These are phyloP conservation scores for Candida easanensis DNA, from an alignment of 805 yeast species.

Conservation along the genomic window DNA sequence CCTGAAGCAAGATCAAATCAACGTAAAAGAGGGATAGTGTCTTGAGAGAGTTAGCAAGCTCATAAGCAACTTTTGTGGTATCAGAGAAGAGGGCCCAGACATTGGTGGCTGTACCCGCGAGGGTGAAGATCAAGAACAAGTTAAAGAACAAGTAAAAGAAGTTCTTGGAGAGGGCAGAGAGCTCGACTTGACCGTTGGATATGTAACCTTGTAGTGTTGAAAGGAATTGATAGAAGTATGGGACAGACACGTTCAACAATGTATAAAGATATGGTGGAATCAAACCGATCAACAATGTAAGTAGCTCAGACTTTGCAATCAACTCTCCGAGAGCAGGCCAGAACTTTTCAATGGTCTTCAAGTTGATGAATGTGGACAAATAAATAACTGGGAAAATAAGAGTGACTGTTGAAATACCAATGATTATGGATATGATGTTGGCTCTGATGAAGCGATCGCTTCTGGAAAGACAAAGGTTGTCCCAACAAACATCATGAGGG, in stretches of 20 bases:
- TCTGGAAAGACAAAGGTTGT: slow-evolving; percentile 75
- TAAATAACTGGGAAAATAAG: slow-evolving; percentile 83
- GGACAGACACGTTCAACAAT: slow-evolving; percentile 74
- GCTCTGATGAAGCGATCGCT: slow-evolving; percentile 60
- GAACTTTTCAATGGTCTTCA: slow-evolving; percentile 72
- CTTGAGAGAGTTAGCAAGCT: slow-evolving; percentile 76
- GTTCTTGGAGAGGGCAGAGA: slow-evolving; percentile 88
- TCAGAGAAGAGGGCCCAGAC: slow-evolving; percentile 80
- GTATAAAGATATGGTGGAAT: slow-evolving; percentile 92
- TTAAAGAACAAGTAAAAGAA: slow-evolving; percentile 93
- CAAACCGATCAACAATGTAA: slow-evolving; percentile 79
- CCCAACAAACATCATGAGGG: slow-evolving; percentile 94
- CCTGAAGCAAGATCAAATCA: slow-evolving; percentile 78
- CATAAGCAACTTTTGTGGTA: slow-evolving; percentile 85
- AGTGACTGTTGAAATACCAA: slow-evolving; percentile 57
- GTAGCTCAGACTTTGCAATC: slow-evolving; percentile 60
- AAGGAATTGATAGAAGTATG: slow-evolving; percentile 79
- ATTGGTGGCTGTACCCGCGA: slow-evolving; percentile 87
- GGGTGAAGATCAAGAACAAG: slow-evolving; percentile 87
- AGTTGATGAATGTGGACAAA: slow-evolving; percentile 76
- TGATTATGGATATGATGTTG: slow-evolving; percentile 36
- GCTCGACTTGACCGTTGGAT: slow-evolving; percentile 88
- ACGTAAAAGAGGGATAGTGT: slow-evolving; percentile 86
- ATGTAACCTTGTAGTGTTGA: slow-evolving; percentile 84
- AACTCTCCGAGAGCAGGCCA: slow-evolving; percentile 82